Conservation (phyloP, 352 stramenopile species). For the Globisporangium spinosum region DNA sequence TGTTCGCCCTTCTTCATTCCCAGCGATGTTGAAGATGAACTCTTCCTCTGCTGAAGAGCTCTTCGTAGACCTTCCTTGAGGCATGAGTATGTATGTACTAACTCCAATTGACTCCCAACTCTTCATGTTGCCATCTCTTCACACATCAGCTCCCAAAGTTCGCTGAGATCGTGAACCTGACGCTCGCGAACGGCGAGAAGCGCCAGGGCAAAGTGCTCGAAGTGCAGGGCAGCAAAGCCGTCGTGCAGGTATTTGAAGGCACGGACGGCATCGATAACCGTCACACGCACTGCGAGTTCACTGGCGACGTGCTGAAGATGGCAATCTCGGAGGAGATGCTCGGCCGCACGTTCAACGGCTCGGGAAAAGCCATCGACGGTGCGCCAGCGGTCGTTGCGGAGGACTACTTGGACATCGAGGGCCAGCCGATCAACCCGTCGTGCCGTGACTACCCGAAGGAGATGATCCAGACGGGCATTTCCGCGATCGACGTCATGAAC, state of each 20-base stretch:
- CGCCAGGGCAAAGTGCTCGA: constrained; percentile 94
- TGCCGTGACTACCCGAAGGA: constrained; percentile 99
- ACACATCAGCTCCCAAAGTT: constrained; percentile 91
- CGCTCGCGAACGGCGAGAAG: constrained; percentile 93
- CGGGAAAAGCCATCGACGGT: constrained; percentile 97
- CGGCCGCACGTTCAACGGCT: constrained; percentile 96
- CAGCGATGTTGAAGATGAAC: background rate
- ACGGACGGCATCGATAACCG: constrained; percentile 99
- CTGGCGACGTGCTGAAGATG: constrained; percentile 98
- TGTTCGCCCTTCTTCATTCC: background rate
- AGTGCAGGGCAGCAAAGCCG: constrained; percentile 95
- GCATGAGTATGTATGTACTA: background rate
- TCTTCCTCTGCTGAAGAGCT: background rate
- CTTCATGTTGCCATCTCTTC: background rate
- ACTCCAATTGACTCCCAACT: background rate
- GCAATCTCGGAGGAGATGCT: constrained; percentile 99
- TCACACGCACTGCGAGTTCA: constrained; percentile 98
- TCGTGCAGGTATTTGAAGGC: constrained; percentile 97
- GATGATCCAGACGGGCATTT: constrained; percentile 99
- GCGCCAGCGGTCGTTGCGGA: constrained; percentile 97
- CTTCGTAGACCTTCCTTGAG: background rate
- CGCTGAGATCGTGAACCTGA: constrained; percentile 99
- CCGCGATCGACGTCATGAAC: constrained; percentile 99
- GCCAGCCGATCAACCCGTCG: constrained; percentile 98
- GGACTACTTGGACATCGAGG: constrained; percentile 98